Conservation (phyloP, 176 grass and related monocot genomes). For the Aegilops sharonensis region DNA sequence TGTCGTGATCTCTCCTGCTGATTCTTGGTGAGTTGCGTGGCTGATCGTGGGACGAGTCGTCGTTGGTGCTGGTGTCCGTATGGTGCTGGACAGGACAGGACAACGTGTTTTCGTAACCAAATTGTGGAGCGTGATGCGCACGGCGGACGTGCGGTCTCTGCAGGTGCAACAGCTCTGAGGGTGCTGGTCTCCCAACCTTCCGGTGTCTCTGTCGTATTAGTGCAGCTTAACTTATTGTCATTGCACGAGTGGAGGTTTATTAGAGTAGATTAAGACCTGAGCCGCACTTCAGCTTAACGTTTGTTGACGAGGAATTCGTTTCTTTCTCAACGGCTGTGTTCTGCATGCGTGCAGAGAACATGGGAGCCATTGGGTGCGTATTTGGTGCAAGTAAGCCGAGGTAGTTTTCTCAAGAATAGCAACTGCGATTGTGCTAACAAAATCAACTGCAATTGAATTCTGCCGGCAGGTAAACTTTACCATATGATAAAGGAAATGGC, state of each 20-base stretch:
- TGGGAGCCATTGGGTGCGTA: neutral
- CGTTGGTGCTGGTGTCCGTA: conserved; percentile 17
- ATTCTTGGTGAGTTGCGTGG: conserved; percentile 24
- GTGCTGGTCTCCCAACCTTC: neutral
- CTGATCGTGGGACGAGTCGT: conserved; percentile 19
- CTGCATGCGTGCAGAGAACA: rapidly evolving
- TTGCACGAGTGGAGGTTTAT: neutral
- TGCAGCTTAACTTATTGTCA: neutral
- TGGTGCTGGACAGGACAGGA: neutral
- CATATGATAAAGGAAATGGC: no score
- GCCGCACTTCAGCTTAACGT: conserved; percentile 26
- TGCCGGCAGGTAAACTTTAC: no score
- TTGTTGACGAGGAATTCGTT: neutral
- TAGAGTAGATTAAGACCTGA: conserved; percentile 2
- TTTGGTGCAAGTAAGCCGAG: neutral
- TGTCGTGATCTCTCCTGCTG: neutral
- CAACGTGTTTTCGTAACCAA: neutral
- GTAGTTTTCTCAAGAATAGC: no score
- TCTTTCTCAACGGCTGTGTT: neutral
- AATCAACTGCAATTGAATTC: no score
- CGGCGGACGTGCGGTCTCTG: neutral
- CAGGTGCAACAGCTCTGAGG: conserved; percentile 22
- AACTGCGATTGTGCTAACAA: no score
- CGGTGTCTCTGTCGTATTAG: neutral
- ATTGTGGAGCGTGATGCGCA: neutral